Evolutionary conservation across 1,284 basidiomycete genomes (phyloP), one percentile per base, ranked within the genome.

Genomic region (Sporisorium scitamineum): DNA sequence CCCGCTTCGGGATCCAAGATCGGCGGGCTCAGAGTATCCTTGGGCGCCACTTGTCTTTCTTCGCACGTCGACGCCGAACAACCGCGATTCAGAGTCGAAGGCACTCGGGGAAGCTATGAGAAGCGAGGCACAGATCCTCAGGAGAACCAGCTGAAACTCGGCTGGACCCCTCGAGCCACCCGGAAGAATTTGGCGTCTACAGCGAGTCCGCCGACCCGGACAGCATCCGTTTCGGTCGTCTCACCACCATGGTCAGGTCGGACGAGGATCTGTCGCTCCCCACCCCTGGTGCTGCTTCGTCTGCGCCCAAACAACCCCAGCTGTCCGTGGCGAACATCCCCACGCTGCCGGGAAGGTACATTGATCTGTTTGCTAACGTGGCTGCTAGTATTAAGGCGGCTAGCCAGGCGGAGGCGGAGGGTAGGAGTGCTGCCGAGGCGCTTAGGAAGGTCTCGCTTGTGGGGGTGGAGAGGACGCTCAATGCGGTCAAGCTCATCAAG

Each of bases 41-140:
- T 85, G 0, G 81, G 82, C 3, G 76, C 83, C 9, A 80, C 80
- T 9, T 81, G 80, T 44, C 69, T 84, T 14, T 78, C 80, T 1
- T 66, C 81, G n/a, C 80, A 83, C 54, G 60, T 78, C 9, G 76
- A 82, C 29, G 73, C 75, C 26, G 80, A 83, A 52, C 82, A 84
- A 62, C 74, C 72, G 5, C 59, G 83, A 3, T 85, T 80, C 64
- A 54, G 78, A 1, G 71, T 85, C 13, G 77, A 83, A 56, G 83
- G 81, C 24, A 80, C 76, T 1, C 61, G 70, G 3, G 83, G 83
- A 31, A 70, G 65, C 45, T 85, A 82, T 73, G 74, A 78, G 42
- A 85, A 84, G 72, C 61, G 61, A 10, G 84, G 82, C 24, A 76
- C 72, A 0, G 84, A 85, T 57, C 84, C 84, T 11, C 84, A 85